Evolutionary conservation across 2,329 filamentous ascomycete genomes (phyloP).

Genomic region (Fusarium compactum): DNA sequence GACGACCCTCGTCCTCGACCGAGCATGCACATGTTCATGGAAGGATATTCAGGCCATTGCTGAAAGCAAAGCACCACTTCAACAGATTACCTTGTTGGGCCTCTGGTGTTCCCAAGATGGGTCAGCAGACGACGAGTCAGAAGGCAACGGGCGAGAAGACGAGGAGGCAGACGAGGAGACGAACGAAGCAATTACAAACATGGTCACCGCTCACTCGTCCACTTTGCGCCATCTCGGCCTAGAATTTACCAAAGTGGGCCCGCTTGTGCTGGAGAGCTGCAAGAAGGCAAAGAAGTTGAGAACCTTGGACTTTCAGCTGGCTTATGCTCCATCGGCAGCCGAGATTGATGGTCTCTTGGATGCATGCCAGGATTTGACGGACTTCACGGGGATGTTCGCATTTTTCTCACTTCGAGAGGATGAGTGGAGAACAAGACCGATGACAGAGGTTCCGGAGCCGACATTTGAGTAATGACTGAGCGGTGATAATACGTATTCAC

Average conservation of each 20-base stretch:
- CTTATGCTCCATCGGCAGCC: not conserved
- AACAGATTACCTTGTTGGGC: not conserved
- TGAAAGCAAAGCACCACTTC: not conserved
- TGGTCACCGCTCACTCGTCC: conserved; percentile 11
- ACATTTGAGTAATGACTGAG: too few species aligned
- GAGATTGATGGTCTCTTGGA: conserved; percentile 4
- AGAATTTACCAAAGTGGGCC: not conserved
- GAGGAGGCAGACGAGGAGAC: not conserved
- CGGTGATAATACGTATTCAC: too few species aligned
- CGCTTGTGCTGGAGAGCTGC: not conserved
- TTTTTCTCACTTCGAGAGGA: not conserved
- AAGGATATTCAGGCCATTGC: not conserved
- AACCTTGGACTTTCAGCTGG: rapidly evolving
- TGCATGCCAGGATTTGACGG: not conserved
- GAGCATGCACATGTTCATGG: rapidly evolving
- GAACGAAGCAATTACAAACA: not conserved
- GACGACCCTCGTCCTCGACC: not conserved
- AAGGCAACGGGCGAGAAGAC: too few species aligned
- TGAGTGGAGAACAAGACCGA: not conserved
- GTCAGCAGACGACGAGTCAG: too few species aligned
- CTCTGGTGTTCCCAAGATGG: too few species aligned
- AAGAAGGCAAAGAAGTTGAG: not conserved
- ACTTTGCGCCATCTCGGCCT: not conserved
- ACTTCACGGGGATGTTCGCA: rapidly evolving
- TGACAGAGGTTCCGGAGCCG: too few species aligned